These are phyloP conservation scores for Suillus sp. DNA, from an alignment of 768 basidiomycete species.

Conservation along the genomic window DNA sequence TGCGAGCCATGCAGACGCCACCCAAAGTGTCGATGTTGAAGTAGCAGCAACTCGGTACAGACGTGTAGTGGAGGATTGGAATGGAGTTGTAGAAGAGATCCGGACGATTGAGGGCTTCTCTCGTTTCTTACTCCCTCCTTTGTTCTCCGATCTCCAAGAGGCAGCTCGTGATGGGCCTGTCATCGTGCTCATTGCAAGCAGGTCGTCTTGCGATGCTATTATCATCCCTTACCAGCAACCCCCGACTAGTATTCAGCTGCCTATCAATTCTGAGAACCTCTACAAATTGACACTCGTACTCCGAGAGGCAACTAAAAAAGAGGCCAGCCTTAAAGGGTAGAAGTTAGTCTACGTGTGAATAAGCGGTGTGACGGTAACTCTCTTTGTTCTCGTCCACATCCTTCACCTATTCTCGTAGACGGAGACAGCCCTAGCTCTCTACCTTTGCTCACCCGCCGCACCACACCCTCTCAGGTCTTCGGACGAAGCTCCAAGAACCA, in stretches of 20 bases:
- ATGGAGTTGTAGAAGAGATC: slow-evolving; percentile 15
- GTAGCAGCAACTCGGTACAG: neutral
- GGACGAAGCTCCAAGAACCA: no score
- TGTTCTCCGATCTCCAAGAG: slow-evolving; percentile 12
- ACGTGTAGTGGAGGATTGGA: slow-evolving; percentile 15
- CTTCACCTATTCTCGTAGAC: no score
- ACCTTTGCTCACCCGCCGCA: no score
- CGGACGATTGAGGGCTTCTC: slow-evolving; percentile 19
- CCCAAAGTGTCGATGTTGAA: neutral
- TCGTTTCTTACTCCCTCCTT: slow-evolving; percentile 16
- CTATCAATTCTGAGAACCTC: neutral
- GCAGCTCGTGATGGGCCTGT: slow-evolving; percentile 14
- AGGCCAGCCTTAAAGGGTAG: no score
- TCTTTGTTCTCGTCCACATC: no score
- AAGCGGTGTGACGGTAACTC: no score
- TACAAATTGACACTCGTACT: neutral
- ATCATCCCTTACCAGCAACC: slow-evolving; percentile 8
- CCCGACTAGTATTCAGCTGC: slow-evolving; percentile 5
- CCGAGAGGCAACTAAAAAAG: no score
- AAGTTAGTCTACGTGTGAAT: no score
- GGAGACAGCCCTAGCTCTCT: no score
- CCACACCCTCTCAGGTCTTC: no score
- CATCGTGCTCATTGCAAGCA: slow-evolving; percentile 12
- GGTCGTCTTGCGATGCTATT: slow-evolving; percentile 18
- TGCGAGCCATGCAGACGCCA: neutral